phyloP scores from a whole-genome alignment of 306 rosid genomes.

The Vigna hirtella region DNA sequence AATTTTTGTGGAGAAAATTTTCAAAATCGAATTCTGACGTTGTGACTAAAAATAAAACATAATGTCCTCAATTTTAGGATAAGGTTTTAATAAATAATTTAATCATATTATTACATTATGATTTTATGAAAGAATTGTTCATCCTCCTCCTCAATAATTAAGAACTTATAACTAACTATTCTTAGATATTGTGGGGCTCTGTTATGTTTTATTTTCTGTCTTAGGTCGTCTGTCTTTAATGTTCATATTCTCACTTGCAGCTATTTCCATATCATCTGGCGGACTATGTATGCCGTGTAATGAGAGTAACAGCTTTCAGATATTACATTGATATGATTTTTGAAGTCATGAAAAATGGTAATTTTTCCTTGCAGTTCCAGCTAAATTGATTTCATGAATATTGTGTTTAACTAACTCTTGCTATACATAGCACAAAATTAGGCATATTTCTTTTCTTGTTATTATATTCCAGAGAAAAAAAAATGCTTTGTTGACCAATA shows the following conservation, averaged over 20 bases:
- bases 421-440: constrained; percentile 20
- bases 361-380: constrained; percentile 45
- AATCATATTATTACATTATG: not conserved
- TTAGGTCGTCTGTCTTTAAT: constrained; percentile 46
- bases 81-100: constrained; percentile 19
- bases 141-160: constrained; percentile 3
- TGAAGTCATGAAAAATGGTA: constrained; percentile 96
- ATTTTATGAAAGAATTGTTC: constrained; percentile 11
- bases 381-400: constrained; percentile 32
- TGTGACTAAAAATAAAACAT: not conserved
- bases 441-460: constrained; percentile 2
- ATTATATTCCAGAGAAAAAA: constrained; percentile 9
- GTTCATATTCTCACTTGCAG: constrained; percentile 67
- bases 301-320: constrained; percentile 95
- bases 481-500: not conserved
- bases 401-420: constrained; percentile 41
- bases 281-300: constrained; percentile 87
- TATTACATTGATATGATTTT: constrained; percentile 95
- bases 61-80: constrained; percentile 15
- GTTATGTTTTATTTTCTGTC: constrained; percentile 35
- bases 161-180: constrained; percentile 23
- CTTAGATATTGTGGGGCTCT: not conserved
- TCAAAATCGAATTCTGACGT: not conserved
- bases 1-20: constrained; percentile 1
- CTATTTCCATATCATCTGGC: constrained; percentile 94